Conservation (phyloP, 768 basidiomycete genomes). For the Boletus eberwhitei region DNA sequence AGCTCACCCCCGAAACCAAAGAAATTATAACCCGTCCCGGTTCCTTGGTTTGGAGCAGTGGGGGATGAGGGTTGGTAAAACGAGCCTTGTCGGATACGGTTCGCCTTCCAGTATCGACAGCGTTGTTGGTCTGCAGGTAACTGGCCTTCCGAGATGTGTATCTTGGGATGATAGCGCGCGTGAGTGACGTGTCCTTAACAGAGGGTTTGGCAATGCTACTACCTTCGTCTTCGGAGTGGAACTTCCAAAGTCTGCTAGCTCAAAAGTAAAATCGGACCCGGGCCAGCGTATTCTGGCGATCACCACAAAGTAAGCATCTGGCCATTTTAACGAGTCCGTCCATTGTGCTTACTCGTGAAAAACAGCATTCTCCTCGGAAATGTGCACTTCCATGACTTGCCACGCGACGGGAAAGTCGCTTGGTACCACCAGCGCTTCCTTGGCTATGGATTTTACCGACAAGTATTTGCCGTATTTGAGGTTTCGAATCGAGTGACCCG, state of each 20-base stretch:
- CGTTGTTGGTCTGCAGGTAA: constrained; percentile 23
- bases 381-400: constrained; percentile 24
- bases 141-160: constrained; percentile 26
- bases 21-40: constrained; percentile 14
- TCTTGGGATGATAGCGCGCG: constrained; percentile 7
- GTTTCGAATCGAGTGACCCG: constrained; percentile 31
- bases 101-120: constrained; percentile 31
- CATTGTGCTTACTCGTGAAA: constrained; percentile 25
- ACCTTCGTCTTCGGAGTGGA: constrained; percentile 32
- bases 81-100: constrained; percentile 26
- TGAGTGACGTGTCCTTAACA: not conserved
- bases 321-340: not conserved
- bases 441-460: constrained; percentile 24
- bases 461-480: constrained; percentile 31
- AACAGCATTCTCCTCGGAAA: constrained; percentile 25
- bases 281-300: constrained; percentile 29
- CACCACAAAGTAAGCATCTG: not conserved
- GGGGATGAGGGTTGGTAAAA: constrained; percentile 27
- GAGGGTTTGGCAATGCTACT: not conserved
- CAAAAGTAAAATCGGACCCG: constrained; percentile 26
- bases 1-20: constrained; percentile 22
- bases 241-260: constrained; percentile 23
- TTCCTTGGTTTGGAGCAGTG: constrained; percentile 6
- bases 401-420: constrained; percentile 31
- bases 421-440: constrained; percentile 20